phyloP scores from a whole-genome alignment of 2,329 filamentous ascomycete species.

The Ophiocordyceps unilateralis region DNA sequence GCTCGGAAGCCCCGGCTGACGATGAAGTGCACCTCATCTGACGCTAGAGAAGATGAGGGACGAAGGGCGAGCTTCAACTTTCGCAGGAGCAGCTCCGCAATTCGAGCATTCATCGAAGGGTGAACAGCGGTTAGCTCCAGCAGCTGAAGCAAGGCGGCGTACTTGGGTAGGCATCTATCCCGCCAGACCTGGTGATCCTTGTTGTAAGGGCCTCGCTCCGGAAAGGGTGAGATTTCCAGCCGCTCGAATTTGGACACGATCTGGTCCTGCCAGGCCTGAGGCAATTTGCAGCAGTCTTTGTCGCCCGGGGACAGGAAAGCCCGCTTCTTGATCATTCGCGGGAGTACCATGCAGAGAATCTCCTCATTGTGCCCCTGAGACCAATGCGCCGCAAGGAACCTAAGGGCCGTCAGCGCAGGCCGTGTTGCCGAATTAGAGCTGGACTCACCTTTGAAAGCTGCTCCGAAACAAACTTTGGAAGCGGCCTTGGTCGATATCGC shows the following conservation, averaged over 20 bases:
- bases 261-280: conserved; percentile 55
- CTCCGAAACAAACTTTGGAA: conserved; percentile 67
- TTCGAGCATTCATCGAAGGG: conserved; percentile 47
- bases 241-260: conserved; percentile 54
- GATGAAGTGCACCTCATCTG: conserved; percentile 54
- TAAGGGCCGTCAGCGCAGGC: conserved; percentile 15
- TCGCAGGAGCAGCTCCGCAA: conserved; percentile 46
- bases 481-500: conserved; percentile 52
- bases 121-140: conserved; percentile 45
- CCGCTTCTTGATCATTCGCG: conserved; percentile 40
- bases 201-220: conserved; percentile 43
- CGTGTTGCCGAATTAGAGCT: too few species aligned
- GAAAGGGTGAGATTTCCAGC: conserved; percentile 46
- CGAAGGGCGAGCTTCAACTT: conserved; percentile 49
- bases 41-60: conserved; percentile 39
- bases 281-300: conserved; percentile 37
- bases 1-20: conserved; percentile 58
- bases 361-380: conserved; percentile 46
- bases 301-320: conserved; percentile 35
- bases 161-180: conserved; percentile 46
- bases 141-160: conserved; percentile 48
- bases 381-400: conserved; percentile 64
- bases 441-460: conserved; percentile 59
- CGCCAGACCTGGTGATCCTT: conserved; percentile 45
- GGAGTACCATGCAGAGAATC: conserved; percentile 50